Percentiles rank a stretch among this genome's conserved stretches.
Evolutionary conservation across 148 eudicot genomes (phyloP).

Genomic region (Agrostemma githago): DNA sequence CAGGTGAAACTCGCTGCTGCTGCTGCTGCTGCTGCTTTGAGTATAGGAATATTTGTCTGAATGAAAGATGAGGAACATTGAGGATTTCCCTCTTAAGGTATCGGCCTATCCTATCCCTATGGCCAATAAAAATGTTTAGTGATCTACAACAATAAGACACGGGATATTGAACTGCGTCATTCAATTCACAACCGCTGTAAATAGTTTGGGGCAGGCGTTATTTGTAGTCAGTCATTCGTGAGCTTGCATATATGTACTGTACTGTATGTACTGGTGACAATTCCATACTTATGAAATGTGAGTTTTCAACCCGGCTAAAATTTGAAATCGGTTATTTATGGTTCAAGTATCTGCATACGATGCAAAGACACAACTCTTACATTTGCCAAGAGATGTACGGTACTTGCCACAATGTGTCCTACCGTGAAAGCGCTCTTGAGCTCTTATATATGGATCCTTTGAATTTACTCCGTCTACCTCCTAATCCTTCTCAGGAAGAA

Average conservation of each 20-base stretch:
- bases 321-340: too few species aligned
- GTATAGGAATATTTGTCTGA: conserved; percentile 10
- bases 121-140: background rate
- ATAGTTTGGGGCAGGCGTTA: background rate
- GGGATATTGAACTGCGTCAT: background rate
- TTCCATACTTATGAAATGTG: background rate
- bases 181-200: background rate
- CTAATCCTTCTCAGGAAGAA: too few species aligned
- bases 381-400: too few species aligned
- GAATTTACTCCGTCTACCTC: too few species aligned
- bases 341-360: too few species aligned
- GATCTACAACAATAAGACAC: background rate
- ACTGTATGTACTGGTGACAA: too few species aligned
- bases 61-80: background rate
- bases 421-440: too few species aligned
- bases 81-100: background rate
- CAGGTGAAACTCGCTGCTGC: conserved; percentile 30
- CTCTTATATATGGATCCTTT: too few species aligned
- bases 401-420: too few species aligned
- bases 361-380: too few species aligned
- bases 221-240: background rate
- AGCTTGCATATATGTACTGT: background rate
- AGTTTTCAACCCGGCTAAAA: background rate
- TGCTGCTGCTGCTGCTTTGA: conserved; percentile 1
- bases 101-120: background rate